A percentile compares a stretch with the other conserved stretches of the same genome.
These are phyloP conservation scores for Rhynchospora tenuis DNA, from an alignment of 176 grass and related monocot genomes.

Conservation along the genomic window DNA sequence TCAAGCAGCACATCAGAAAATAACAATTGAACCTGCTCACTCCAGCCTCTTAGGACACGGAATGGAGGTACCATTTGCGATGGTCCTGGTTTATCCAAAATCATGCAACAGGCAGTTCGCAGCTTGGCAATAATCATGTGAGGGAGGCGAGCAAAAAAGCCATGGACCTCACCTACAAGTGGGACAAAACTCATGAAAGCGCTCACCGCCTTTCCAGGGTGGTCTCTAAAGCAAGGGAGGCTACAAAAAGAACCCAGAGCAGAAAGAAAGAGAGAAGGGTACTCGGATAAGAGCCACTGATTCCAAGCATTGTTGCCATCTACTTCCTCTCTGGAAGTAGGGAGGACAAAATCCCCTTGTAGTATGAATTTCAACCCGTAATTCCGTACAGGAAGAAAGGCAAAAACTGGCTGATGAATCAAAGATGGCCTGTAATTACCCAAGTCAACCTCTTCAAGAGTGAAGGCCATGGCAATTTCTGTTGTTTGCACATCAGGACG, in stretches of 20 bases:
- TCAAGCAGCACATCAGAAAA: conserved; percentile 72
- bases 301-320: conserved; percentile 98
- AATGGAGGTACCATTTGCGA: conserved; percentile 62
- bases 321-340: conserved; percentile 97
- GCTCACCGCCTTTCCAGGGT: conserved; percentile 75
- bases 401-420: conserved; percentile 86
- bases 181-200: conserved; percentile 94
- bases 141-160: conserved; percentile 80
- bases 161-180: conserved; percentile 88
- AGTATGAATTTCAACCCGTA: conserved; percentile 97
- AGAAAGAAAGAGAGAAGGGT: conserved; percentile 68
- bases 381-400: conserved; percentile 90
- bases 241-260: conserved; percentile 69
- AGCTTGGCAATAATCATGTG: conserved; percentile 88
- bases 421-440: conserved; percentile 63
- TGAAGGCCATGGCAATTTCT: conserved; percentile 89
- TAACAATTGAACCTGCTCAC: conserved; percentile 53
- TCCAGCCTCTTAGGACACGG: conserved; percentile 73
- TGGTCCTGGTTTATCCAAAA: conserved; percentile 63
- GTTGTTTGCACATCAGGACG: conserved; percentile 72
- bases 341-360: conserved; percentile 91
- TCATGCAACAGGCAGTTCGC: conserved; percentile 61
- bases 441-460: conserved; percentile 61
- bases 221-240: conserved; percentile 63
- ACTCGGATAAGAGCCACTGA: conserved; percentile 92